Evolutionary conservation across 257 asterid genomes (phyloP).

Genomic region (Orobanche coerulescens): DNA sequence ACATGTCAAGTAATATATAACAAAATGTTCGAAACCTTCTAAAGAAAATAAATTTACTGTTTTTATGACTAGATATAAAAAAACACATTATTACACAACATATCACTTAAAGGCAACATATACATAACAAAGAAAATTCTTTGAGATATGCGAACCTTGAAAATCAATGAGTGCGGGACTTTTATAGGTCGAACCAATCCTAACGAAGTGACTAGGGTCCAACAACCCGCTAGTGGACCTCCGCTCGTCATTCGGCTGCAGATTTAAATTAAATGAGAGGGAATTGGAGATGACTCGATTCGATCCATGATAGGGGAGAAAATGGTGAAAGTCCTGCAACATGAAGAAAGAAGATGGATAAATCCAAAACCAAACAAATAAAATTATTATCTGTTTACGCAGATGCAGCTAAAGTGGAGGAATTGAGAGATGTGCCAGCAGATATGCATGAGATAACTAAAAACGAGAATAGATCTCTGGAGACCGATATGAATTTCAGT

Average conservation of each 20-base stretch:
- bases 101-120: neutral
- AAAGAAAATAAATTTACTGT: neutral
- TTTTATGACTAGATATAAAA: neutral
- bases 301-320: constrained; percentile 32
- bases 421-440: neutral
- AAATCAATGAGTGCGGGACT: constrained; percentile 33
- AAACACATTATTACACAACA: neutral
- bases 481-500: neutral
- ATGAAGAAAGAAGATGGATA: neutral
- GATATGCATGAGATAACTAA: neutral
- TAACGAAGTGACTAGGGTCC: constrained; percentile 27
- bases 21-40: neutral
- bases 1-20: neutral
- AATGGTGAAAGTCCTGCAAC: constrained; percentile 45
- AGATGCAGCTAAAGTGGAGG: neutral
- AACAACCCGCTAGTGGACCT: constrained; percentile 33
- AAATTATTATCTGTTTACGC: neutral
- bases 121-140: constrained; percentile 2
- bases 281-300: constrained; percentile 35
- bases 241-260: constrained; percentile 38
- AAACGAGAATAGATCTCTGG: neutral
- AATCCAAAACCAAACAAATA: neutral
- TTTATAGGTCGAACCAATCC: constrained; percentile 26
- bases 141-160: constrained; percentile 42
- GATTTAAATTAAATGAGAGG: constrained; percentile 27